Conservation (phyloP, 345 rosid species). For the Euphorbia tirucalli region DNA sequence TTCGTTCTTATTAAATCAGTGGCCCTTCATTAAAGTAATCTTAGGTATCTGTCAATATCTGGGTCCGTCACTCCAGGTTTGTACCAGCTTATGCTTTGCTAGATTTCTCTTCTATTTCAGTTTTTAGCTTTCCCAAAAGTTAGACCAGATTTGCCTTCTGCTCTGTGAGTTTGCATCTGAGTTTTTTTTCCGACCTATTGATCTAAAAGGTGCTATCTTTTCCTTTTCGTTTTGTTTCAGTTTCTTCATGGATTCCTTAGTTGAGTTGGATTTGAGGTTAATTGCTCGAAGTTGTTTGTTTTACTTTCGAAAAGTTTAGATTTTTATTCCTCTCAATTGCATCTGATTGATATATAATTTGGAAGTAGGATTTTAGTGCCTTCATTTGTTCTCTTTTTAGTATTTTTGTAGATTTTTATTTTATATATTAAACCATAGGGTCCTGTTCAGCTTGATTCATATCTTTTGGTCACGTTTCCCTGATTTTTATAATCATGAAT, state of each 20-base stretch:
- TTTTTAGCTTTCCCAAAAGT: not conserved
- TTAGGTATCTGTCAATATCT: constrained; percentile 29
- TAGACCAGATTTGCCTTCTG: constrained; percentile 17
- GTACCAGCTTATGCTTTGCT: constrained; percentile 28
- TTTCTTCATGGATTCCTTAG: constrained; percentile 7
- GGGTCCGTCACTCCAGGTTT: constrained; percentile 23
- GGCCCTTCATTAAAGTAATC: not conserved
- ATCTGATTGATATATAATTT: not conserved
- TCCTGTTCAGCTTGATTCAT: not conserved
- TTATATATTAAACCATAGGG: constrained; percentile 7
- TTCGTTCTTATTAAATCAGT: too few species aligned
- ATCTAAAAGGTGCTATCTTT: constrained; percentile 37
- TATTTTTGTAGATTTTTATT: too few species aligned
- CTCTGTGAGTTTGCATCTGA: constrained; percentile 10
- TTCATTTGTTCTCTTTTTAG: not conserved
- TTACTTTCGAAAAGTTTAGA: constrained; percentile 9
- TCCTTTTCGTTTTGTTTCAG: not conserved
- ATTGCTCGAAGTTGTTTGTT: not conserved
- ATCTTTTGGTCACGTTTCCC: constrained; percentile 13
- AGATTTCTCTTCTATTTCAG: constrained; percentile 12
- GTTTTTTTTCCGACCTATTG: constrained; percentile 10
- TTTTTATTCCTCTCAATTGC: constrained; percentile 3
- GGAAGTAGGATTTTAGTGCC: not conserved
- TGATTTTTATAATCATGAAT: constrained; percentile 41
- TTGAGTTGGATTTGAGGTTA: not conserved